These are phyloP conservation scores for Endocalyx cinctus DNA, from an alignment of 2,329 filamentous ascomycete species.

Conservation along the genomic window DNA sequence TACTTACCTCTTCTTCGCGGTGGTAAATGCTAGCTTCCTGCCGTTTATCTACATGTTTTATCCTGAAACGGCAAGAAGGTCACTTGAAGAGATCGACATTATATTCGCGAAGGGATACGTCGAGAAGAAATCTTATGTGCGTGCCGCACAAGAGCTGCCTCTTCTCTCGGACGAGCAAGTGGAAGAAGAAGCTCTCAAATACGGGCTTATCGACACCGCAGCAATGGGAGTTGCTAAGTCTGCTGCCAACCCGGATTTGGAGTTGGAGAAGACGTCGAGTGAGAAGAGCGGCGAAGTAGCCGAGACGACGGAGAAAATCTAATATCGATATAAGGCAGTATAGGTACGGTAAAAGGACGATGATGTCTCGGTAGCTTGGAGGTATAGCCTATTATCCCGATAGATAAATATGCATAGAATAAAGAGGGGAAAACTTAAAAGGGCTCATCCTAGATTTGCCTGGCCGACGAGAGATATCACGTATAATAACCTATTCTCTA, in stretches of 20 bases:
- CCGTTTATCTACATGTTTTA: conserved; percentile 45
- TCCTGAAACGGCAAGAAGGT: conserved; percentile 45
- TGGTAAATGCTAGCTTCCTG: conserved; percentile 30
- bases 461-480: too few relatives aligned
- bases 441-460: too few relatives aligned
- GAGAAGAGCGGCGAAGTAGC: conserved; percentile 19
- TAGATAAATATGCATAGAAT: too few relatives aligned
- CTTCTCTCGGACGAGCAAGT: conserved; percentile 47
- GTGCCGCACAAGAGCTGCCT: conserved; percentile 53
- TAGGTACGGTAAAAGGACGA: too few relatives aligned
- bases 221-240: conserved; percentile 13
- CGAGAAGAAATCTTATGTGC: conserved; percentile 57
- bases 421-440: too few relatives aligned
- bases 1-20: conserved; percentile 44
- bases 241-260: conserved; percentile 8
- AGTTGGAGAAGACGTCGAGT: conserved; percentile 14
- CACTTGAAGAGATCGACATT: conserved; percentile 53
- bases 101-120: conserved; percentile 56
- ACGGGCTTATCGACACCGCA: conserved; percentile 26
- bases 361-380: too few relatives aligned
- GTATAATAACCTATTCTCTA: too few relatives aligned
- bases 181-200: conserved; percentile 40
- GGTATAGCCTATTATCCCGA: too few relatives aligned
- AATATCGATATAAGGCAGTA: too few relatives aligned
- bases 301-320: conserved; percentile 17